Conservation (phyloP, 2,329 filamentous ascomycete genomes). For the Rugonectria rugulosa region DNA sequence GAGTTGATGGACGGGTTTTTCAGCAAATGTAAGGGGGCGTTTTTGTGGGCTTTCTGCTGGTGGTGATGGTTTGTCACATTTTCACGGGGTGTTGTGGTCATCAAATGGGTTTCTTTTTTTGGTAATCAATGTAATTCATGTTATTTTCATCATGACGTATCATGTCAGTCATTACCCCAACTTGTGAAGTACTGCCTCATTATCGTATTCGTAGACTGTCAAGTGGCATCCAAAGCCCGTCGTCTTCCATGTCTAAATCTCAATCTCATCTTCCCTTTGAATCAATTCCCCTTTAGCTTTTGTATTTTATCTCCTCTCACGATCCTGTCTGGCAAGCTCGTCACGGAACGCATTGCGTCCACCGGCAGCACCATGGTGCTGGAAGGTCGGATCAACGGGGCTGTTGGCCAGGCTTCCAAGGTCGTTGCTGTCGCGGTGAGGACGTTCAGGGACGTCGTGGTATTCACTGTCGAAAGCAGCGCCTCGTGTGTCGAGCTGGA, state of each 20-base stretch:
- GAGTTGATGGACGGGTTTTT: slow-evolving; percentile 1
- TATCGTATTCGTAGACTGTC: slow-evolving; percentile 25
- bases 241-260: not conserved
- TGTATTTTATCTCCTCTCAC: slow-evolving; percentile 45
- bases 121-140: slow-evolving; percentile 33
- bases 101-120: slow-evolving; percentile 8
- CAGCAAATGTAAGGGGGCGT: no score
- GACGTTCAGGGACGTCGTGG: slow-evolving; percentile 43
- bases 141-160: slow-evolving; percentile 34
- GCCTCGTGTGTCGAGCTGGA: slow-evolving; percentile 52
- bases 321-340: slow-evolving; percentile 57
- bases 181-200: slow-evolving; percentile 16
- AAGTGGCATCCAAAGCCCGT: not conserved
- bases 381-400: slow-evolving; percentile 52
- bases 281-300: slow-evolving; percentile 16
- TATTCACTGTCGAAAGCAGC: slow-evolving; percentile 41
- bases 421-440: slow-evolving; percentile 54
- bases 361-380: slow-evolving; percentile 46
- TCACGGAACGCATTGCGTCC: slow-evolving; percentile 57
- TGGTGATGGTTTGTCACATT: no score
- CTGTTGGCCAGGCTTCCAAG: slow-evolving; percentile 58
- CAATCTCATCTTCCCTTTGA: not conserved
- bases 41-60: no score
- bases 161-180: slow-evolving; percentile 34
- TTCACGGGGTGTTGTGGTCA: no score